Conservation (phyloP, 805 yeast genomes). For the Danielia oregonensis region DNA sequence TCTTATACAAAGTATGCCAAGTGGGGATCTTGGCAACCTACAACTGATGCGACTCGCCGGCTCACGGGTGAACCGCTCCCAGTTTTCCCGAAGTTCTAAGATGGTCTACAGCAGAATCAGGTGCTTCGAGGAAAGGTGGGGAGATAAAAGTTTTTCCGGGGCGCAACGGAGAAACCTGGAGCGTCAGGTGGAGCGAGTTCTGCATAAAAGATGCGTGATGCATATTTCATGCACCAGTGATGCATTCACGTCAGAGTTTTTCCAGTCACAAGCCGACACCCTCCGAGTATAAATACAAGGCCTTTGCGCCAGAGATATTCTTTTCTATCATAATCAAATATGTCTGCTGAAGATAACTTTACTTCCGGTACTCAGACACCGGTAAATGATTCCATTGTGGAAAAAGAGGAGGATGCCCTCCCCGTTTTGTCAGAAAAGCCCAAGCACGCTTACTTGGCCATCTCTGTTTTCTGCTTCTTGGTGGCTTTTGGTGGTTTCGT, state of each 20-base stretch:
- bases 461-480: slow-evolving; percentile 43
- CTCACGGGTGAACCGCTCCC: too few relatives aligned
- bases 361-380: slow-evolving; percentile 33
- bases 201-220: slow-evolving; percentile 4
- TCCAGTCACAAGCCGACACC: too few relatives aligned
- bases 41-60: too few relatives aligned
- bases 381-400: slow-evolving; percentile 22
- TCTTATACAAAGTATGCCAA: too few relatives aligned
- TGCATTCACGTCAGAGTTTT: too few relatives aligned
- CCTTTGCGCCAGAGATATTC: not conserved
- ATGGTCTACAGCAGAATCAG: not conserved
- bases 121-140: slow-evolving; percentile 4
- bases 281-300: not conserved
- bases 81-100: too few relatives aligned
- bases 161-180: slow-evolving; percentile 20
- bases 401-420: slow-evolving; percentile 17
- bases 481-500: slow-evolving; percentile 76
- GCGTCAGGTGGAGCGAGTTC: slow-evolving; percentile 7
- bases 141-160: slow-evolving; percentile 14
- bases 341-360: slow-evolving; percentile 16
- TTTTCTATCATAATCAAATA: slow-evolving; percentile 1
- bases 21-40: too few relatives aligned
- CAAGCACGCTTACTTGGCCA: slow-evolving; percentile 37
- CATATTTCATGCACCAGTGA: too few relatives aligned
- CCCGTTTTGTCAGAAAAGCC: slow-evolving; percentile 28